These are phyloP conservation scores for Phaeosphaeria sp. DNA, from an alignment of 2,329 filamentous ascomycete genomes.

Conservation along the genomic window DNA sequence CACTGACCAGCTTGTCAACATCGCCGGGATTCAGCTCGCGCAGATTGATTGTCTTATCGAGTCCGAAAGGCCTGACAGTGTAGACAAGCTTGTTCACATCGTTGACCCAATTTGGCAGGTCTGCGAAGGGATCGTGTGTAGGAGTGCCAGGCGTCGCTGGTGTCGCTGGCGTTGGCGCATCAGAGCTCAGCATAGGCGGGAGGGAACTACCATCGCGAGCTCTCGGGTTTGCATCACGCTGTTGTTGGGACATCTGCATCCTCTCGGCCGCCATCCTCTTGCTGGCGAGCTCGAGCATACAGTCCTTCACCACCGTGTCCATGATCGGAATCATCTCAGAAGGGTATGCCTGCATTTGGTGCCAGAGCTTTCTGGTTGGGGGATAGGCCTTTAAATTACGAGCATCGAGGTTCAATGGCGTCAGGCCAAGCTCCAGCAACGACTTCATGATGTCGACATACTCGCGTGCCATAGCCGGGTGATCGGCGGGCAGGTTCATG, in stretches of 20 bases:
- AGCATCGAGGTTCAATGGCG: constrained; percentile 85
- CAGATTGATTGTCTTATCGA: constrained; percentile 88
- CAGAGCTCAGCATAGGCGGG: constrained; percentile 80
- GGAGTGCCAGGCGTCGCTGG: constrained; percentile 42
- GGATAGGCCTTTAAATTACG: constrained; percentile 92
- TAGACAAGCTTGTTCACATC: constrained; percentile 83
- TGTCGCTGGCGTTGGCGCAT: constrained; percentile 60
- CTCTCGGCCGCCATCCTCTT: constrained; percentile 77
- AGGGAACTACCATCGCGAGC: constrained; percentile 70
- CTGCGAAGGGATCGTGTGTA: constrained; percentile 44
- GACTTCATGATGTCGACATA: constrained; percentile 87
- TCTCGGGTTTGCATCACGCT: constrained; percentile 54
- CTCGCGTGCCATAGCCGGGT: constrained; percentile 78
- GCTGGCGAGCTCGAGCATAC: constrained; percentile 88
- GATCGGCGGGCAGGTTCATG: constrained; percentile 70
- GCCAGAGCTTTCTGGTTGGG: constrained; percentile 90
- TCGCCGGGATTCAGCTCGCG: constrained; percentile 94
- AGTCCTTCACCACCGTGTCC: constrained; percentile 92
- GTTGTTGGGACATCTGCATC: constrained; percentile 61
- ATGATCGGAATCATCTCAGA: constrained; percentile 96
- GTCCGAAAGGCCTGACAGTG: constrained; percentile 85
- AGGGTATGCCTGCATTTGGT: constrained; percentile 92
- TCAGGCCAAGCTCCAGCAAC: constrained; percentile 87
- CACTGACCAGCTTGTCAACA: constrained; percentile 93
- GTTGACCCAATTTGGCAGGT: constrained; percentile 73